Evolutionary conservation across 2,329 filamentous ascomycete genomes (phyloP).

Genomic region (Colletotrichum zoysiae): DNA sequence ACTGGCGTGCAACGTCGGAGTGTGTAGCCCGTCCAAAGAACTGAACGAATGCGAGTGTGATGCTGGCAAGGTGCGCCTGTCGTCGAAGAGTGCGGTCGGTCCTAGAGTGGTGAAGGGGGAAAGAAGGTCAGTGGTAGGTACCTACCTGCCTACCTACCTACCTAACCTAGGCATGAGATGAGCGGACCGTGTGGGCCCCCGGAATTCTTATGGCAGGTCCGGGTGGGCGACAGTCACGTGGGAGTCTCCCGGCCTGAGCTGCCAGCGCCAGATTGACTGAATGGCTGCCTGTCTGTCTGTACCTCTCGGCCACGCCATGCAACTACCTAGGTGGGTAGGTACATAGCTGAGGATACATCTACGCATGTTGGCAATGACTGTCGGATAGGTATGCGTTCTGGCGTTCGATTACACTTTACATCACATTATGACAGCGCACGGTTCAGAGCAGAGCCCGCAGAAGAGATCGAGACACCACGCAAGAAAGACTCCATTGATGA

Average conservation of each 20-base stretch:
- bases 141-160: too few relatives aligned
- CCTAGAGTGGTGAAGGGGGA: conserved; percentile 1
- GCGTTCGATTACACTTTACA: not conserved
- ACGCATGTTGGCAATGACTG: too few relatives aligned
- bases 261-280: not conserved
- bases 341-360: not conserved
- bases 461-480: not conserved
- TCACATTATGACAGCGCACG: not conserved
- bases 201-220: conserved; percentile 12
- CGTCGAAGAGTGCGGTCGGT: not conserved
- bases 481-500: conserved; percentile 26
- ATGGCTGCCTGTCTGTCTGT: not conserved
- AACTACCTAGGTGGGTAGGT: too few relatives aligned
- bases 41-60: not conserved
- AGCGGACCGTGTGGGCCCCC: conserved; percentile 28
- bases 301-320: not conserved
- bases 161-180: not conserved
- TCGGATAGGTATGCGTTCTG: not conserved
- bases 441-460: not conserved
- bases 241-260: not conserved
- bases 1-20: not conserved
- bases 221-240: conserved; percentile 31
- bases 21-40: not conserved
- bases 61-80: not conserved
- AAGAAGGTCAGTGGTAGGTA: conserved; percentile 2